These are phyloP conservation scores for Cryptosporidium canis DNA, from an alignment of 169 alveolate species.

Conservation along the genomic window DNA sequence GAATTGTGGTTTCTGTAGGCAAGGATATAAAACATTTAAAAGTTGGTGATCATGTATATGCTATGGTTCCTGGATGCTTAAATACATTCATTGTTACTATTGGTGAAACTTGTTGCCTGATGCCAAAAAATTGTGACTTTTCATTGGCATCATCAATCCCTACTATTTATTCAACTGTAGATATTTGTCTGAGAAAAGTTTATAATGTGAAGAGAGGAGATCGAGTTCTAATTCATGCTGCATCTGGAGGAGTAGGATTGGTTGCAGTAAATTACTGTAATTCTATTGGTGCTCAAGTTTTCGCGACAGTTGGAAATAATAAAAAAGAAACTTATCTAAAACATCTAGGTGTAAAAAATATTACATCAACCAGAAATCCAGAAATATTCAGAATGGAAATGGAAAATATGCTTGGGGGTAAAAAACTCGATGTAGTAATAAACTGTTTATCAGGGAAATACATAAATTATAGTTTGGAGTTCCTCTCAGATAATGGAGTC, in stretches of 20 bases:
- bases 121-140: conserved; percentile 64
- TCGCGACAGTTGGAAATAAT: conserved; percentile 66
- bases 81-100: conserved; percentile 50
- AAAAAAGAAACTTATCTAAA: conserved; percentile 63
- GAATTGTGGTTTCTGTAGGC: conserved; percentile 63
- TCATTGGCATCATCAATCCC: conserved; percentile 48
- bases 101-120: conserved; percentile 51
- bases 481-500: conserved; percentile 9
- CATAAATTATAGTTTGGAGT: conserved; percentile 44
- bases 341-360: conserved; percentile 53
- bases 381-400: conserved; percentile 25
- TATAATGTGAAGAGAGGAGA: conserved; percentile 52
- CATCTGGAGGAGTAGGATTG: conserved; percentile 73
- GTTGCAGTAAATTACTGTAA: conserved; percentile 68
- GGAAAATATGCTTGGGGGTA: conserved; percentile 6
- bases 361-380: conserved; percentile 64
- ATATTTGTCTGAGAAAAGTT: conserved; percentile 38
- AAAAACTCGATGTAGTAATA: conserved; percentile 52
- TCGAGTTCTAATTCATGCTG: conserved; percentile 64
- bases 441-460: conserved; percentile 70
- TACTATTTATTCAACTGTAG: conserved; percentile 63
- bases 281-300: conserved; percentile 47
- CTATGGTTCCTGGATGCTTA: conserved; percentile 73
- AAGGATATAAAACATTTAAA: conserved; percentile 37
- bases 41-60: conserved; percentile 68